phyloP scores from a whole-genome alignment of 768 basidiomycete species.

The Steccherinum ochraceum region DNA sequence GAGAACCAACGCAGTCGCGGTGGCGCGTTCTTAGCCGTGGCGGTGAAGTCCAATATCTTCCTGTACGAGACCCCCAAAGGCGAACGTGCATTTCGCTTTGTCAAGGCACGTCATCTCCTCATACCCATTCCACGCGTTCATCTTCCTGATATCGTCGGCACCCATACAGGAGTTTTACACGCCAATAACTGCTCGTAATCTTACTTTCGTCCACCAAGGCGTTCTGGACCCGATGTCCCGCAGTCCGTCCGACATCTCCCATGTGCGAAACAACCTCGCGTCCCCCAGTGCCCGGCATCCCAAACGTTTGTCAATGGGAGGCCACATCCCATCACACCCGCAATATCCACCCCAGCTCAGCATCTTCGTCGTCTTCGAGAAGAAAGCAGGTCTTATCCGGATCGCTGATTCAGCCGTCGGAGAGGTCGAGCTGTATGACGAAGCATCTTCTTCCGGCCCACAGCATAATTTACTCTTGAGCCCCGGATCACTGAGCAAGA shows the following conservation, averaged over 20 bases:
- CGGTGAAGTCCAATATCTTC: constrained; percentile 65
- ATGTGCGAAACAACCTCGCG: constrained; percentile 14
- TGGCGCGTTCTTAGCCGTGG: constrained; percentile 60
- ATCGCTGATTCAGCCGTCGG: constrained; percentile 75
- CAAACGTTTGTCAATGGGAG: constrained; percentile 9
- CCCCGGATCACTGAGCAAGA: constrained; percentile 19
- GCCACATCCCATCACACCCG: constrained; percentile 17
- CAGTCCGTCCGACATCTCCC: constrained; percentile 34
- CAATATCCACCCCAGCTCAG: constrained; percentile 64
- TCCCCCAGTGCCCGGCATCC: constrained; percentile 7
- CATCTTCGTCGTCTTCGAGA: constrained; percentile 82
- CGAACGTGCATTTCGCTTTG: constrained; percentile 75
- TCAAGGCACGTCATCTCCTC: constrained; percentile 55
- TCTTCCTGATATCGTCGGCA: too few relatives aligned
- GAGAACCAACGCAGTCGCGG: constrained; percentile 41
- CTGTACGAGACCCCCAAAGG: constrained; percentile 80
- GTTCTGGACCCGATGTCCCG: constrained; percentile 44
- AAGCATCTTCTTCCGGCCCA: constrained; percentile 25
- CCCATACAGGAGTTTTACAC: constrained; percentile 75
- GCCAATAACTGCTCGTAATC: constrained; percentile 56
- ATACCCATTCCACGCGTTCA: too few relatives aligned
- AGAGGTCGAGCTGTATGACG: constrained; percentile 62
- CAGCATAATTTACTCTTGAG: constrained; percentile 11
- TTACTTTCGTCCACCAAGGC: constrained; percentile 67
- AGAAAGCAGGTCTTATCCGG: constrained; percentile 81